Evolutionary conservation across 129 eudicot genomes (phyloP).

Genomic region (Tagetes patula): DNA sequence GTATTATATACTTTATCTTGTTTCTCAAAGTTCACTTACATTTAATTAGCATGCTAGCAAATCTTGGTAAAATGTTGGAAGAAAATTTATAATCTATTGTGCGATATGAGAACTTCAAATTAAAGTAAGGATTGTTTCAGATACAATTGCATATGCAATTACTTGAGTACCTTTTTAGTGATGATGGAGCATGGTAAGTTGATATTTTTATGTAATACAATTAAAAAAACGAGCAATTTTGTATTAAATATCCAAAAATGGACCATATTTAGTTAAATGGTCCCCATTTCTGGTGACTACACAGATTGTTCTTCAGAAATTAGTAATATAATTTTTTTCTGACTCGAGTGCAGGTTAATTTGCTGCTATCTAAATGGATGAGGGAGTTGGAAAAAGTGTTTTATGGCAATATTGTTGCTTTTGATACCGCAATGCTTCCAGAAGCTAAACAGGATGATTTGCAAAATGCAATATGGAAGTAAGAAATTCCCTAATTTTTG

Average conservation of each 20-base stretch:
- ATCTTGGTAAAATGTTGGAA: background rate
- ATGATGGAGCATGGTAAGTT: background rate
- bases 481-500: constrained; percentile 20
- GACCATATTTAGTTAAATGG: background rate
- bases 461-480: constrained; percentile 85
- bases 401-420: constrained; percentile 89
- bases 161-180: background rate
- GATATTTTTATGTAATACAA: constrained; percentile 1
- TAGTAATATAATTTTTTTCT: background rate
- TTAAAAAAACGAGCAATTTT: background rate
- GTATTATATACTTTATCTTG: constrained; percentile 11
- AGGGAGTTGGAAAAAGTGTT: constrained; percentile 90
- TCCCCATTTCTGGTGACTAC: background rate
- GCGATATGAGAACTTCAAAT: background rate
- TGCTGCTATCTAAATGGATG: constrained; percentile 85
- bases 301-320: background rate
- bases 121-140: constrained; percentile 5
- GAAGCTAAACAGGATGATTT: constrained; percentile 84
- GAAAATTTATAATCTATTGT: background rate
- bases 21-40: constrained; percentile 11
- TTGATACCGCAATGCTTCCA: constrained; percentile 79
- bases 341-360: constrained; percentile 62
- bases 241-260: background rate
- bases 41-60: background rate
- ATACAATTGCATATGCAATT: constrained; percentile 8